Evolutionary conservation across 2,329 filamentous ascomycete species (phyloP).

Genomic region (Nothophoma quercina): DNA sequence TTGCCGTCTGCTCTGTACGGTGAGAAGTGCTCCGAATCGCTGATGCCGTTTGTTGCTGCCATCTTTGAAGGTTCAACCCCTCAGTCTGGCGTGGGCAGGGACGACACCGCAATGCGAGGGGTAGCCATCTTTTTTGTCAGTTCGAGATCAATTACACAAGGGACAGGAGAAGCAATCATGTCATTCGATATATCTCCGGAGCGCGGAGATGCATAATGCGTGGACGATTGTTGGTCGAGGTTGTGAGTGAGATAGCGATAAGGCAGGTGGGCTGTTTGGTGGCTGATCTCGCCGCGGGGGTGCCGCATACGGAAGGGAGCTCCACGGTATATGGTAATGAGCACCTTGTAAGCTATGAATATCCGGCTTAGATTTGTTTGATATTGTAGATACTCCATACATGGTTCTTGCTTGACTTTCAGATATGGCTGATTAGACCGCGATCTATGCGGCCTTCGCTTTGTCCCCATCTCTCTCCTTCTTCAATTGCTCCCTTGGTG

Average conservation of each 20-base stretch:
- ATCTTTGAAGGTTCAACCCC: too few species aligned
- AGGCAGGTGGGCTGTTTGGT: constrained; percentile 8
- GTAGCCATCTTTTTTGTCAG: constrained; percentile 48
- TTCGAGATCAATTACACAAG: neutral
- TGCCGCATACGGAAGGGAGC: constrained; percentile 5
- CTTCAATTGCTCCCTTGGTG: constrained; percentile 44
- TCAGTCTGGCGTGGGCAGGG: too few species aligned
- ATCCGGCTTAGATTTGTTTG: too few species aligned
- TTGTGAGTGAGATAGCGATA: constrained; percentile 17
- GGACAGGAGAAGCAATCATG: constrained; percentile 18
- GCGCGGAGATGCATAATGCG: constrained; percentile 46
- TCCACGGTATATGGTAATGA: too few species aligned
- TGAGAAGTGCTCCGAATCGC: constrained; percentile 61
- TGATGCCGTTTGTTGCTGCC: constrained; percentile 15
- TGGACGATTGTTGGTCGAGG: constrained; percentile 14
- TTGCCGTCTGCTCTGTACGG: constrained; percentile 67
- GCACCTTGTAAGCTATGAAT: too few species aligned
- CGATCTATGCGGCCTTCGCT: constrained; percentile 22
- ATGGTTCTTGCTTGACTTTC: neutral
- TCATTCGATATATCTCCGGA: constrained; percentile 42
- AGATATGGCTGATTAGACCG: neutral
- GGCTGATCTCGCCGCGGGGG: constrained; percentile 9
- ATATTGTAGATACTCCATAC: neutral
- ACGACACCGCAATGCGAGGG: too few species aligned
- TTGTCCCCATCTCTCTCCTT: constrained; percentile 36